Evolutionary conservation across 371 early-diverging fungal species (phyloP).

Genomic region (Mucor circinelloides): DNA sequence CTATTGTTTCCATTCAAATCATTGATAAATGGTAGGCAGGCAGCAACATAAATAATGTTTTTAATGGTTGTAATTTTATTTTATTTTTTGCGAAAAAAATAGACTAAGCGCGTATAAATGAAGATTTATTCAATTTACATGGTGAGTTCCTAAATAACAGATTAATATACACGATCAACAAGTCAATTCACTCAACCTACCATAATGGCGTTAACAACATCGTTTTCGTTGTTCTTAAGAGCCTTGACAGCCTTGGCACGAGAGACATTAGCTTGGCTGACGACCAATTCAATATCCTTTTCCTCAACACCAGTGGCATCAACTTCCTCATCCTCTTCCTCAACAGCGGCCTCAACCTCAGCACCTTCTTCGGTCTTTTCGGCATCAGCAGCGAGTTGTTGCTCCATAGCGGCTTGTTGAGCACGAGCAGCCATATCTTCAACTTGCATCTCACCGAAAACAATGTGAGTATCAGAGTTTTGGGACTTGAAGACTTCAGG

Average conservation of each 20-base stretch:
- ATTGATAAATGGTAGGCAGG: too few species aligned
- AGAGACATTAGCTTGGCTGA: conserved; percentile 86
- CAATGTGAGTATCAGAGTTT: conserved; percentile 92
- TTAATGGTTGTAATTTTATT: neutral
- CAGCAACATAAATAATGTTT: neutral
- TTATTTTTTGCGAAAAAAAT: neutral
- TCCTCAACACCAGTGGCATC: conserved; percentile 81
- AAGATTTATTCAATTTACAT: conserved; percentile 6
- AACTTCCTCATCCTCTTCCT: conserved; percentile 64
- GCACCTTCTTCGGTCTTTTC: conserved; percentile 3
- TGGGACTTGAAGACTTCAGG: conserved; percentile 94
- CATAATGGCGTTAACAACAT: conserved; percentile 98
- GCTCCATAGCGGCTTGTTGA: conserved; percentile 68
- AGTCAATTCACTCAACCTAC: conserved; percentile 27
- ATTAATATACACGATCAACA: conserved; percentile 37
- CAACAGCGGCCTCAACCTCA: conserved; percentile 15
- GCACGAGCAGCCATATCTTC: conserved; percentile 86
- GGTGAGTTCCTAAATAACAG: conserved; percentile 3
- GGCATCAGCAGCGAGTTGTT: conserved; percentile 55
- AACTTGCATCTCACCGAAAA: conserved; percentile 93
- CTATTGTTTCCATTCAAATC: too few species aligned
- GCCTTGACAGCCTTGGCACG: conserved; percentile 94
- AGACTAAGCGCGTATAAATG: conserved; percentile 1
- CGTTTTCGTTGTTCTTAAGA: conserved; percentile 83
- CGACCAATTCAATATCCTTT: conserved; percentile 94